phyloP scores from a whole-genome alignment of 2,329 filamentous ascomycete genomes.

The Neodidymelliopsis sp. region DNA sequence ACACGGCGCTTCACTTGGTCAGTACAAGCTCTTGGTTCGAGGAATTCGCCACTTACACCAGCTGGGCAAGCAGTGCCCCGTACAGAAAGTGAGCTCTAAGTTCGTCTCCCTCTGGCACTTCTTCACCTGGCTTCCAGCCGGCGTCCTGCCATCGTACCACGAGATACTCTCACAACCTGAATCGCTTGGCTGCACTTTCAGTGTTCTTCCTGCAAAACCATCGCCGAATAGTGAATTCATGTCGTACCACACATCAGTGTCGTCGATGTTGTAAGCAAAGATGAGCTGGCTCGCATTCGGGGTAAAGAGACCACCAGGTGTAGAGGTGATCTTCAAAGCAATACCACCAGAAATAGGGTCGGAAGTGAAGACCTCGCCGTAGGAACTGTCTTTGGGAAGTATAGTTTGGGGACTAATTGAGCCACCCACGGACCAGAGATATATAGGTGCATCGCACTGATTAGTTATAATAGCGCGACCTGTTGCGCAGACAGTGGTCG shows the following conservation, averaged over 20 bases:
- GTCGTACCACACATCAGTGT: constrained; percentile 36
- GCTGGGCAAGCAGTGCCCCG: constrained; percentile 38
- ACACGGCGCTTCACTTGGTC: constrained; percentile 15
- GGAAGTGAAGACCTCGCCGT: constrained; percentile 32
- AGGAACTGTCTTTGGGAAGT: constrained; percentile 33
- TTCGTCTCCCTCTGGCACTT: constrained; percentile 31
- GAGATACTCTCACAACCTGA: constrained; percentile 31
- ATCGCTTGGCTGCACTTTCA: constrained; percentile 36
- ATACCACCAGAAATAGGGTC: constrained; percentile 34
- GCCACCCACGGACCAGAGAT: constrained; percentile 41
- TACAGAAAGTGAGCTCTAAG: constrained; percentile 40
- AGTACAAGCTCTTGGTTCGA: neutral
- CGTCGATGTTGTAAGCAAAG: constrained; percentile 40
- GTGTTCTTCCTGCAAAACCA: constrained; percentile 32
- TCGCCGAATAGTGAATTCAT: constrained; percentile 40
- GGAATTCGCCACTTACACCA: constrained; percentile 33
- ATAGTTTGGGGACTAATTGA: constrained; percentile 23
- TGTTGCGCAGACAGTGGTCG: constrained; percentile 21
- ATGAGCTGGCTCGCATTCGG: constrained; percentile 40
- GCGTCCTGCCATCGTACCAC: constrained; percentile 34
- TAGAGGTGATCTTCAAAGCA: constrained; percentile 32
- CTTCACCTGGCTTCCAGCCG: constrained; percentile 33
- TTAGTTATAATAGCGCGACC: constrained; percentile 43
- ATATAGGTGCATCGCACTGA: constrained; percentile 38
- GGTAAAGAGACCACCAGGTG: constrained; percentile 32